Evolutionary conservation across 345 rosid genomes (phyloP), one percentile per base, ranked within the genome.

Genomic region (Hibiscus trionum): DNA sequence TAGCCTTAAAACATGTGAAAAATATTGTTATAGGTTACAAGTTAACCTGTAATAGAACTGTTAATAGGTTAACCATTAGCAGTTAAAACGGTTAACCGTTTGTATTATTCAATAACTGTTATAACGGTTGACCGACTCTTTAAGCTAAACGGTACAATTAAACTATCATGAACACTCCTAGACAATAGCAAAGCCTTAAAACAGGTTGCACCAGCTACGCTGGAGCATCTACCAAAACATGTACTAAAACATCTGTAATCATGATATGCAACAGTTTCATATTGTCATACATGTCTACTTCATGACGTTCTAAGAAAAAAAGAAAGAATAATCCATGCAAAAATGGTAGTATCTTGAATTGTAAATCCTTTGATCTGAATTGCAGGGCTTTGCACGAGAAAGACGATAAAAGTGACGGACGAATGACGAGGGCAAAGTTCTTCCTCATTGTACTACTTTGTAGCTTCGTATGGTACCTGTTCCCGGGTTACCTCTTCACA

Each of bases 361-460:
- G 11, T 65, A 9, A 44, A 6, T 8, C 47, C 21, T 24, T 70
- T 46, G 16, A 59, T 70, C 50, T 9, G 27, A 77, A 58, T 61
- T 57, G 75, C 84, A 93, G 97, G 87, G 97, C 96, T 21, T 80
- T 93, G 78, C 97, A 88, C 21, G 97, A 93, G 84, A 91, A 87
- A 76, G 97, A 88, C 17, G 98, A 93, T 83, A 91, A 87, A 76
- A 97, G 88, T 11, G 88, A 89, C 1, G 77, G 65, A 24, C 71
- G 78, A 16, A 84, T 86, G 88, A 84, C 97, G 21, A 78, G 94
- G 49, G 90, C 93, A 42, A 91, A 91, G 77, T 93, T 93, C 89
- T 93, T 93, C 75, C 46, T 89, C 55, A 85, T 93, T 67, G 97
- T 87, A 79, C 60, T 93, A 71, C 72, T 77, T 1, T 89, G 92